A percentile compares a stretch with the other conserved stretches of the same genome.
Conservation (phyloP, 371 early-diverging fungal species). For the Batkoa obscura region DNA sequence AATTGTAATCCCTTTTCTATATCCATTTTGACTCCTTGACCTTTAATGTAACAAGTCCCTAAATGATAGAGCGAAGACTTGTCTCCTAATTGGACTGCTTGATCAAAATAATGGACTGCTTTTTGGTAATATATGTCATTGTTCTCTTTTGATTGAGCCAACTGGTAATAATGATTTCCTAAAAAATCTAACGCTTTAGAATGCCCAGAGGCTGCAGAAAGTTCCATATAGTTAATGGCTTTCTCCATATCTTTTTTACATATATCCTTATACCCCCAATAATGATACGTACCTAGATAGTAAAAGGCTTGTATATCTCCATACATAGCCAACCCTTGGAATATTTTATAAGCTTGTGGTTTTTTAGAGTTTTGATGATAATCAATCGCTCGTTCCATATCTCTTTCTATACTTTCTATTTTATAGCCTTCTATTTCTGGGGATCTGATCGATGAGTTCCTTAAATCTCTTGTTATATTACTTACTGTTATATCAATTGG, state of each 20-base stretch:
- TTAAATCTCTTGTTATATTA: no score
- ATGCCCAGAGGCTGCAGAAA: neutral
- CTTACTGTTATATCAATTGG: no score
- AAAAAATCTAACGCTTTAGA: neutral
- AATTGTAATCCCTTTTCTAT: neutral
- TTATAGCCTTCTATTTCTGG: no score
- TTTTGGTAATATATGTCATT: neutral
- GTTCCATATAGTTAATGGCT: neutral
- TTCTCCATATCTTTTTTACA: neutral
- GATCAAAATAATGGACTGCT: neutral
- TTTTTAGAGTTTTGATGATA: neutral
- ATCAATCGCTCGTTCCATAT: neutral
- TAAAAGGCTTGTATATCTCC: neutral
- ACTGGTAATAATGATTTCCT: neutral
- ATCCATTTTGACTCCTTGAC: neutral
- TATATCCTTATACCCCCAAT: neutral
- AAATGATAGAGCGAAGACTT: neutral
- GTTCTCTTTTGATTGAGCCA: neutral
- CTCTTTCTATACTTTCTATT: neutral
- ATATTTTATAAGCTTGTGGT: neutral
- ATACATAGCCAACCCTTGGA: neutral
- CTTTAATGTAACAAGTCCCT: neutral
- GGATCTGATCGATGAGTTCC: no score
- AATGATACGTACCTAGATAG: neutral
- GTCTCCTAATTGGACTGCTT: neutral